Evolutionary conservation across 2,329 filamentous ascomycete species (phyloP), one percentile per base, ranked within the genome.

Genomic region (Rutstroemia sp.): DNA sequence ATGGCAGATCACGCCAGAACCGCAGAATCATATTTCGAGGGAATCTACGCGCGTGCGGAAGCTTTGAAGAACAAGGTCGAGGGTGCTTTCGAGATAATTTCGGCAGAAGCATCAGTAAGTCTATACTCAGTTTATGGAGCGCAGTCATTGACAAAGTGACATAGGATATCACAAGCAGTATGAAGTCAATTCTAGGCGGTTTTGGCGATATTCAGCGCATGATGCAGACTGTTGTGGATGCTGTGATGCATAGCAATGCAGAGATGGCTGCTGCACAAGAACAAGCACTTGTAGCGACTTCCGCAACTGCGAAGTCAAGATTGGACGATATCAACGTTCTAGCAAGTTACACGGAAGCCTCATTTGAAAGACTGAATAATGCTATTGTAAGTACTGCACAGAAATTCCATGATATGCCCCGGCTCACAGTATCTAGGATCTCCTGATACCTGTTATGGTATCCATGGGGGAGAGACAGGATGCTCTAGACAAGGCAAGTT

Each of bases 261-360:
- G 62, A 68, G 50, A 65, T 70, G 57, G 65, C 64, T 37, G 61
- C 64, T 30, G 57, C 59, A 6, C 65, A 67, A 52, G 64, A 65
- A 45, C 57, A 64, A n/a, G 63, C 67, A 23, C 49, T 69, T 21
- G 58, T 56, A 8, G 52, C 59, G 6, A 58, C 63, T 18, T 63
- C 63, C 5, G 57, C 46, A 7, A 59, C 60, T 44, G 49, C 66
- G 16, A 57, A 61, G 50, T 52, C 53, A 25, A 55, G 57, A 9
- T 52, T 68, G 41, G 57, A 58, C 37, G 54, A 34, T 6, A 58
- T 70, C 14, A 61, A 63, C 50, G 54, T 58, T 12, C 49, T 64
- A 25, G 60, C 64, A n/a, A 61, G 51, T 19, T 52, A 60, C 12
- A 64, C 62, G 6, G 60, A 65, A 55, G 56, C 54, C 44, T 59